Conservation (phyloP, 176 grass and related monocot genomes). For the Carex cristatella region DNA sequence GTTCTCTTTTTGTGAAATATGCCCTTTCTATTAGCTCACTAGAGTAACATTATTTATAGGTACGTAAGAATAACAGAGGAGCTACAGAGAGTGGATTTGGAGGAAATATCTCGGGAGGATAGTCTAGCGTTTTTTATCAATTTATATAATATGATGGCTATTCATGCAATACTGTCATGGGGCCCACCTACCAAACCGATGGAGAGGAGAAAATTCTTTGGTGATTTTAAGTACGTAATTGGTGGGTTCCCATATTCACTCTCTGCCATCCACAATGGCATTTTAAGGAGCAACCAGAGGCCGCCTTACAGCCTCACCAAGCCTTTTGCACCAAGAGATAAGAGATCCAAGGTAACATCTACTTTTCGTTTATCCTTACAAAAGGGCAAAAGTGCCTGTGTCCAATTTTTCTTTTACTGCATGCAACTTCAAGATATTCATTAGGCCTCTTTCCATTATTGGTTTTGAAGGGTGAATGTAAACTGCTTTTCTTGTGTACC, state of each 20-base stretch:
- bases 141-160: constrained; percentile 92
- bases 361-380: neutral
- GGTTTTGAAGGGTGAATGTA: neutral
- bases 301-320: constrained; percentile 83
- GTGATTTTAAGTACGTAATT: constrained; percentile 97
- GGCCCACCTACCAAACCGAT: constrained; percentile 62
- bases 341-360: constrained; percentile 58
- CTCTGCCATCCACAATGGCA: constrained; percentile 89
- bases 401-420: neutral
- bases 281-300: constrained; percentile 77
- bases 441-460: neutral
- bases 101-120: constrained; percentile 73
- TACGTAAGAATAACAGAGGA: constrained; percentile 88
- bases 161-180: constrained; percentile 76
- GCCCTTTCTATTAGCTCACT: neutral
- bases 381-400: neutral
- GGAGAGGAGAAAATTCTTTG: constrained; percentile 82
- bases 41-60: constrained; percentile 27
- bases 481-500: neutral
- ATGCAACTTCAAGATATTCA: neutral
- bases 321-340: constrained; percentile 76
- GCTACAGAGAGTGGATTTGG: constrained; percentile 74
- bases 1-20: neutral
- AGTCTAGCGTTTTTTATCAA: constrained; percentile 96
- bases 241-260: constrained; percentile 82